Evolutionary conservation across 208 protist genomes (phyloP).

Genomic region (Trypanosoma platydactyli): DNA sequence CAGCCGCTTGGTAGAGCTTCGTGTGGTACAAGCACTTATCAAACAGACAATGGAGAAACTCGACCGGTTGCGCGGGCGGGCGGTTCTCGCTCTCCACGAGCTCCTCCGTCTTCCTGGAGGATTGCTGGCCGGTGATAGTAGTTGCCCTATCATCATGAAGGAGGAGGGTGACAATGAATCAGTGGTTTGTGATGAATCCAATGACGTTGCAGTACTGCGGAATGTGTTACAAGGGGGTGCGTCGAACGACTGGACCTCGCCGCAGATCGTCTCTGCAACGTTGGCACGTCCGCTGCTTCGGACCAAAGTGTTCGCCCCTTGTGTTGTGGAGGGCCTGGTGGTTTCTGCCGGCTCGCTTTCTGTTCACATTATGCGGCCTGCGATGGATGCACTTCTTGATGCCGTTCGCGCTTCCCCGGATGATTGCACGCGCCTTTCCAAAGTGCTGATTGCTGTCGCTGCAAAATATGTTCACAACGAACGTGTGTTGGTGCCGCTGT

Average conservation of each 20-base stretch:
- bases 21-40: constrained; percentile 60
- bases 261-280: constrained; percentile 41
- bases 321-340: constrained; percentile 79
- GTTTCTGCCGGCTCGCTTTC: constrained; percentile 87
- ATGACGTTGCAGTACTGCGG: constrained; percentile 12
- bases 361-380: constrained; percentile 70
- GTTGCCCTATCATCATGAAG: neutral
- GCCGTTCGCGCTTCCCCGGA: constrained; percentile 34
- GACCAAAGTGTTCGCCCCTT: constrained; percentile 39
- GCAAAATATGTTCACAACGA: constrained; percentile 55
- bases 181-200: too few relatives aligned
- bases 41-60: constrained; percentile 92
- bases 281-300: constrained; percentile 56
- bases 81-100: constrained; percentile 38
- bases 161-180: too few relatives aligned
- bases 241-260: constrained; percentile 36
- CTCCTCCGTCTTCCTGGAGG: constrained; percentile 18
- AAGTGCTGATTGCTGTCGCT: constrained; percentile 57
- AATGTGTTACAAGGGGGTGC: neutral
- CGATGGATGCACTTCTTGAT: constrained; percentile 55
- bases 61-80: constrained; percentile 81
- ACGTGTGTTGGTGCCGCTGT: constrained; percentile 80
- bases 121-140: constrained; percentile 25
- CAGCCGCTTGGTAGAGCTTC: constrained; percentile 2
- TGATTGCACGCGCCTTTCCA: constrained; percentile 37